A percentile compares a stretch with the other conserved stretches of the same genome.
These are phyloP conservation scores for Drechslerella dactyloides DNA, from an alignment of 2,329 filamentous ascomycete species.

Conservation along the genomic window DNA sequence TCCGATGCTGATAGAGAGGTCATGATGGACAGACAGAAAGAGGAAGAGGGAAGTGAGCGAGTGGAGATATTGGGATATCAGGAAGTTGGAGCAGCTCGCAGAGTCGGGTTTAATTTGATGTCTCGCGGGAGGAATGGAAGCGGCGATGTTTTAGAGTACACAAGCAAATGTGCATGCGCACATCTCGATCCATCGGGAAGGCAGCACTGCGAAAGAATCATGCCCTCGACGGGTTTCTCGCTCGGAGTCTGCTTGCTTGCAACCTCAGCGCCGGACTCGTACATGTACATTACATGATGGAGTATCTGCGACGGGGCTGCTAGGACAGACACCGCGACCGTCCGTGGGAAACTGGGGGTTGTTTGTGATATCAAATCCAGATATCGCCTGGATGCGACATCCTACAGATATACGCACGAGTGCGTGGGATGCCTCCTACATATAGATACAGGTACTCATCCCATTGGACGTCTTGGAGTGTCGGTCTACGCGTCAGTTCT, in stretches of 20 bases:
- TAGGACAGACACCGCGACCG: neutral
- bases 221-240: too few relatives aligned
- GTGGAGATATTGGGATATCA: neutral
- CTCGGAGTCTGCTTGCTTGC: too few relatives aligned
- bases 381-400: conserved; percentile 13
- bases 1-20: neutral
- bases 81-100: neutral
- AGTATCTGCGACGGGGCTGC: neutral
- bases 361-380: neutral
- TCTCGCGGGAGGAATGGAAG: neutral
- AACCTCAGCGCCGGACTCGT: neutral
- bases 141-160: neutral
- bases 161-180: too few relatives aligned
- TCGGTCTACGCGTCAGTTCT: too few relatives aligned
- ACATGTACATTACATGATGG: neutral
- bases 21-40: neutral
- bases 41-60: neutral
- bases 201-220: neutral
- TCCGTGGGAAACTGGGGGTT: conserved; percentile 3
- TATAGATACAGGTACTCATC: too few relatives aligned
- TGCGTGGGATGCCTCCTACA: too few relatives aligned
- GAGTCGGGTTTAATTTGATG: conserved; percentile 4
- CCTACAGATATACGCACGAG: neutral
- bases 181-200: conserved; percentile 1
- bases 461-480: too few relatives aligned